These are phyloP conservation scores for Fusarium protoensiforme DNA, from an alignment of 2,329 filamentous ascomycete genomes.

Conservation along the genomic window DNA sequence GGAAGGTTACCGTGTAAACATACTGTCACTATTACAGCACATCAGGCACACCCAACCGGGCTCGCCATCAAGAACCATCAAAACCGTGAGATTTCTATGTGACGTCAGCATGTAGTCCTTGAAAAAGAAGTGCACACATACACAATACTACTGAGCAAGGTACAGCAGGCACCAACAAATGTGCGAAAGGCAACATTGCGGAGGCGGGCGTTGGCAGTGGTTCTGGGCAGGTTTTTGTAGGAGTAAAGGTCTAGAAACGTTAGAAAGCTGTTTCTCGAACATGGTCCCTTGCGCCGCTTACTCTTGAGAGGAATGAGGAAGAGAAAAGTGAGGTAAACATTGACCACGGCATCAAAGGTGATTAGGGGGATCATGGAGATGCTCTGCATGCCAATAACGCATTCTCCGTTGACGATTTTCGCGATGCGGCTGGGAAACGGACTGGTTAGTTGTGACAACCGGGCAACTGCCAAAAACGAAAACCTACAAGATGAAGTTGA, in stretches of 20 bases:
- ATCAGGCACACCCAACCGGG: slow-evolving; percentile 74
- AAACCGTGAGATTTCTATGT: slow-evolving; percentile 66
- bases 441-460: not conserved
- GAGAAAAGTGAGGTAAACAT: slow-evolving; percentile 71
- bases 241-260: slow-evolving; percentile 61
- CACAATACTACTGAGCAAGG: slow-evolving; percentile 68
- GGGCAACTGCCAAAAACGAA: not conserved
- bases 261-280: not conserved
- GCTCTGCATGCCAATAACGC: slow-evolving; percentile 71
- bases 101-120: slow-evolving; percentile 4
- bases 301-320: slow-evolving; percentile 70
- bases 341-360: slow-evolving; percentile 68
- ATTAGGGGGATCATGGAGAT: slow-evolving; percentile 71
- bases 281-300: slow-evolving; percentile 44
- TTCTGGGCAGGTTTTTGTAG: slow-evolving; percentile 59
- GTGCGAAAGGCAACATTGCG: slow-evolving; percentile 66
- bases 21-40: slow-evolving; percentile 73
- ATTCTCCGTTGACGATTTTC: slow-evolving; percentile 64
- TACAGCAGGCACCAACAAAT: slow-evolving; percentile 68
- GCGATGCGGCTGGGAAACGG: slow-evolving; percentile 61
- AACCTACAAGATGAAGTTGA: slow-evolving; percentile 72
- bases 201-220: slow-evolving; percentile 54
- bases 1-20: slow-evolving; percentile 33
- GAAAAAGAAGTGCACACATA: slow-evolving; percentile 45
- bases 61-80: slow-evolving; percentile 69